Evolutionary conservation across 2,329 filamentous ascomycete species (phyloP).

Genomic region (Verticillium tricorpus): DNA sequence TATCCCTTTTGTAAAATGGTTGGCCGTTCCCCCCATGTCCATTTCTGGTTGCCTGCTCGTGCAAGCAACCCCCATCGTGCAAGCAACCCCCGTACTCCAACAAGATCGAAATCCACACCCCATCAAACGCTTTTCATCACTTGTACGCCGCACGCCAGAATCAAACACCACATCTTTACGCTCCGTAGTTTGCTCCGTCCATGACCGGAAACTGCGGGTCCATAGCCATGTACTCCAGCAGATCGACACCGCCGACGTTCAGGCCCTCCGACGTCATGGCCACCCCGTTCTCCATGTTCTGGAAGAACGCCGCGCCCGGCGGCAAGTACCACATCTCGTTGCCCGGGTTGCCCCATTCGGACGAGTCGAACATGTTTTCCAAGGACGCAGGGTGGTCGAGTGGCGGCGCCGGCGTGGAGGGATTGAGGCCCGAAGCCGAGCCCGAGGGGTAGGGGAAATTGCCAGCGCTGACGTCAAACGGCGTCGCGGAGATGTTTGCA

Average conservation of each 20-base stretch:
- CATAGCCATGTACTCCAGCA: slow-evolving; percentile 66
- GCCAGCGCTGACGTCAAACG: slow-evolving; percentile 52
- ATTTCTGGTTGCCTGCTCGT: neutral
- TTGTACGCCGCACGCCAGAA: slow-evolving; percentile 1
- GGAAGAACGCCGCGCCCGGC: slow-evolving; percentile 59
- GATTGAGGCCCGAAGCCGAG: slow-evolving; percentile 41
- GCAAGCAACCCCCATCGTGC: neutral
- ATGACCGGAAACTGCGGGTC: slow-evolving; percentile 38
- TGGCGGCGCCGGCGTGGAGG: slow-evolving; percentile 42
- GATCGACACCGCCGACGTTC: slow-evolving; percentile 61
- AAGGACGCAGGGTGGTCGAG: slow-evolving; percentile 21
- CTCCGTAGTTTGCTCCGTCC: slow-evolving; percentile 10
- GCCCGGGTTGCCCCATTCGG: slow-evolving; percentile 49
- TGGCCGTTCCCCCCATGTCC: neutral
- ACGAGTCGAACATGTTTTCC: slow-evolving; percentile 39
- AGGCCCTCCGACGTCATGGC: slow-evolving; percentile 65
- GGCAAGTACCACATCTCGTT: slow-evolving; percentile 66
- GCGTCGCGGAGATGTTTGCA: slow-evolving; percentile 57
- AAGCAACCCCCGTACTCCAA: neutral
- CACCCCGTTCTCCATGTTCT: slow-evolving; percentile 58
- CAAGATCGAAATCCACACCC: neutral
- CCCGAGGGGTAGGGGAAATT: slow-evolving; percentile 50
- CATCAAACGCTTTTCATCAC: neutral
- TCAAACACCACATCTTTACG: neutral
- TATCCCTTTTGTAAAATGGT: neutral